Base-by-base conservation (phyloP, 192 early-diverging fungal genomes). In the Gamsiella multidivaricata region DNA sequence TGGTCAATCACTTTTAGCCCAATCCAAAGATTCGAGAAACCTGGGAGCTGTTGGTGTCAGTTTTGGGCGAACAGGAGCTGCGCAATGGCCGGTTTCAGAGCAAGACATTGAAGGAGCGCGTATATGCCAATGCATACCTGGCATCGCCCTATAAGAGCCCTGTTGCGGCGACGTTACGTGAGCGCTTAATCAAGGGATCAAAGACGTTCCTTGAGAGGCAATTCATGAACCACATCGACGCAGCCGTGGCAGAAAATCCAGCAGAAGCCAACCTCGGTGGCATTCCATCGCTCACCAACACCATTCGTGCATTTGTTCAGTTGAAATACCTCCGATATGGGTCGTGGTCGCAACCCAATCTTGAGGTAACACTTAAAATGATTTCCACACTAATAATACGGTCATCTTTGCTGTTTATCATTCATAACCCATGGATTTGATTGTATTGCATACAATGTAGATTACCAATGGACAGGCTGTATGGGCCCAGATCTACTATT, bases 401-500 rank as follows among this genome's bases (percentile, higher is more conserved):
- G 18, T 10, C 7, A 9, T n/a, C 32, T 20, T 32, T 29, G 32
- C 32, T 32, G 3, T 12, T 36, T 34, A 12, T 23, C 36, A 55
- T n/a, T 36, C 28, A 36, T 9, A 28, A 8, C 50, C 12, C 50
- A 23, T 4, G 23, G 6, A 20, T 55, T 32, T 25, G 50, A 14
- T 28, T 20, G 32, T 59, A 28, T 57, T 29, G 34, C 49, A 12
- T 41, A 7, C 47, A 18, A n/a, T n/a, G 28, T 67, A 86, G 80
- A 68, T 82, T 31, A 62, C 83, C 32, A 65, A 90, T 55, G 83
- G 83, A 39, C 69, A 87, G 49, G 88, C 97, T 0, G 84, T 94
- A 33, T 99, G 97, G 96, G 93, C 92, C 0, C 90, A 94, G 65
- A 83, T 98, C 43, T 99, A 84, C 69, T 88, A 87, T 64, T 81